phyloP scores from a whole-genome alignment of 2,329 filamentous ascomycete species.

The Macroventuria anomochaeta region DNA sequence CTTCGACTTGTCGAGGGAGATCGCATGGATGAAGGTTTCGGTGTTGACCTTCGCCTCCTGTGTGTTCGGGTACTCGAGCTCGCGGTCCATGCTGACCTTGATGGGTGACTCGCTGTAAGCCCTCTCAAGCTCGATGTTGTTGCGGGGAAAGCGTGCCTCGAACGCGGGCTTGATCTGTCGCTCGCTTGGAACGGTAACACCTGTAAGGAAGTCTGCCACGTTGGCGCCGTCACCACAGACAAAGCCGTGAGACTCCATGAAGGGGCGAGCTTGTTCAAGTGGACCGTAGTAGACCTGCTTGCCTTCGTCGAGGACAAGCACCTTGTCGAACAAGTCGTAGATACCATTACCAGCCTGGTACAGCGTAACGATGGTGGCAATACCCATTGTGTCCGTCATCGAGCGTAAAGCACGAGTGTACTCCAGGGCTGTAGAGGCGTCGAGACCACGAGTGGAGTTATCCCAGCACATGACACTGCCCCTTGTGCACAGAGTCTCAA shows the following conservation, averaged over 20 bases:
- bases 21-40: constrained; percentile 60
- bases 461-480: constrained; percentile 63
- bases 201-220: constrained; percentile 77
- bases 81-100: constrained; percentile 58
- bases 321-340: constrained; percentile 73
- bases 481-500: constrained; percentile 66
- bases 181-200: constrained; percentile 63
- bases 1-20: constrained; percentile 63
- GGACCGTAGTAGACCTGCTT: constrained; percentile 77
- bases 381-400: constrained; percentile 57
- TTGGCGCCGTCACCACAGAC: constrained; percentile 68
- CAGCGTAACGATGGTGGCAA: constrained; percentile 61
- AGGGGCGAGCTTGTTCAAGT: constrained; percentile 63
- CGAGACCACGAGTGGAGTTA: constrained; percentile 49
- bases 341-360: constrained; percentile 60
- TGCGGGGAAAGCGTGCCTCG: constrained; percentile 52
- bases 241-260: constrained; percentile 73
- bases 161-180: constrained; percentile 50
- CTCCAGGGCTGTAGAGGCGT: constrained; percentile 57
- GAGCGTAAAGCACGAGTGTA: constrained; percentile 61
- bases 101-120: constrained; percentile 60
- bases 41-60: constrained; percentile 51
- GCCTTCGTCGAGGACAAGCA: constrained; percentile 75
- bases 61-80: constrained; percentile 64
- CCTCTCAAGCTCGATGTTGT: constrained; percentile 51